phyloP scores from a whole-genome alignment of 1,284 basidiomycete genomes.

The Trichosporon asahii region DNA sequence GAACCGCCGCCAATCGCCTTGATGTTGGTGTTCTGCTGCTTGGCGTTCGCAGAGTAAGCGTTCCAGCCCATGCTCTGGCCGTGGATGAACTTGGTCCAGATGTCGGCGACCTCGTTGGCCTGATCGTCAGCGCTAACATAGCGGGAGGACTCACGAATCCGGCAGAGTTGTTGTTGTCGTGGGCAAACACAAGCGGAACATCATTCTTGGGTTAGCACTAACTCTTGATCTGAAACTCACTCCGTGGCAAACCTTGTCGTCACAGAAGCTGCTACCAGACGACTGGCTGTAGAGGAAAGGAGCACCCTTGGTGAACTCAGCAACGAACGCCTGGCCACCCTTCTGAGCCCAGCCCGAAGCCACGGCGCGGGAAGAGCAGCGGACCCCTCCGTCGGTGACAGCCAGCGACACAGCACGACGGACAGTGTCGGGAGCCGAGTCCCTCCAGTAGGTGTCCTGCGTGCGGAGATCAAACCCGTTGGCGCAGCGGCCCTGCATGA shows the following conservation, averaged over 20 bases:
- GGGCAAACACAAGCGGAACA: constrained; percentile 38
- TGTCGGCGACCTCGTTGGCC: constrained; percentile 19
- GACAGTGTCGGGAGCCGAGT: background rate
- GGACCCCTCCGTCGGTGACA: constrained; percentile 60
- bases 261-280: constrained; percentile 16
- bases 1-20: constrained; percentile 27
- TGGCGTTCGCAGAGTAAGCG: constrained; percentile 12
- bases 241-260: constrained; percentile 40
- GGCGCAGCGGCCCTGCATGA: background rate
- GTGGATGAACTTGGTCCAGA: constrained; percentile 40
- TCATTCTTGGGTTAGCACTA: constrained; percentile 30
- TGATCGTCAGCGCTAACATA: background rate
- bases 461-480: background rate
- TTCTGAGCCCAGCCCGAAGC: constrained; percentile 62
- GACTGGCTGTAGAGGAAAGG: constrained; percentile 62
- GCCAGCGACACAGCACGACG: constrained; percentile 33
- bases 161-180: background rate
- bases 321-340: constrained; percentile 67
- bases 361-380: constrained; percentile 66
- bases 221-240: background rate
- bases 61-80: constrained; percentile 18
- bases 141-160: constrained; percentile 19
- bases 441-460: background rate
- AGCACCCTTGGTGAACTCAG: constrained; percentile 65
- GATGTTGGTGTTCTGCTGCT: constrained; percentile 12